Percentiles rank a stretch among this genome's conserved stretches.
phyloP scores from a whole-genome alignment of 176 grass and related monocot species.

The Triticum dicoccoides region DNA sequence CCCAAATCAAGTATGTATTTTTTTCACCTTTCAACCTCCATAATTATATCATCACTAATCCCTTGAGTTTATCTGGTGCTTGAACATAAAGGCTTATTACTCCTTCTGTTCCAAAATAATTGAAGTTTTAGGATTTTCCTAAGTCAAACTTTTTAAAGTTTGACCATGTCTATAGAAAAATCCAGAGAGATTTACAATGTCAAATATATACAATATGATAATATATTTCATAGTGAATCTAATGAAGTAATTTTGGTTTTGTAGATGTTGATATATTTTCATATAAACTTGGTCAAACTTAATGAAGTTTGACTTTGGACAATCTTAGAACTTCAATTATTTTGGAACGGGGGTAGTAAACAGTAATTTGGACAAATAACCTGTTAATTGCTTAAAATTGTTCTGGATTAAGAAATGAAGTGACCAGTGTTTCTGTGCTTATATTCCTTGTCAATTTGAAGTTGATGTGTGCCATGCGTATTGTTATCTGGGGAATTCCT shows the following conservation, averaged over 20 bases:
- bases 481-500: neutral
- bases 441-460: slow-evolving; percentile 2
- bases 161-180: no score
- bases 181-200: no score
- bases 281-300: no score
- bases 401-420: neutral
- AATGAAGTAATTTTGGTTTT: no score
- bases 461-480: neutral
- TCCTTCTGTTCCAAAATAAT: no score
- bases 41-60: neutral
- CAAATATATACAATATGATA: no score
- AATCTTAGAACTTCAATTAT: no score
- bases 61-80: neutral
- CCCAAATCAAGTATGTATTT: slow-evolving; percentile 56
- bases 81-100: neutral
- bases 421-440: neutral
- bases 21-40: neutral
- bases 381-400: slow-evolving; percentile 2
- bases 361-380: neutral
- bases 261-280: no score
- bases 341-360: neutral
- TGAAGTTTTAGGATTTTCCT: no score
- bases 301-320: no score
- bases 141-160: no score
- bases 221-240: no score